phyloP scores from a whole-genome alignment of 2,329 filamentous ascomycete species.

The Cladosporium sp. region DNA sequence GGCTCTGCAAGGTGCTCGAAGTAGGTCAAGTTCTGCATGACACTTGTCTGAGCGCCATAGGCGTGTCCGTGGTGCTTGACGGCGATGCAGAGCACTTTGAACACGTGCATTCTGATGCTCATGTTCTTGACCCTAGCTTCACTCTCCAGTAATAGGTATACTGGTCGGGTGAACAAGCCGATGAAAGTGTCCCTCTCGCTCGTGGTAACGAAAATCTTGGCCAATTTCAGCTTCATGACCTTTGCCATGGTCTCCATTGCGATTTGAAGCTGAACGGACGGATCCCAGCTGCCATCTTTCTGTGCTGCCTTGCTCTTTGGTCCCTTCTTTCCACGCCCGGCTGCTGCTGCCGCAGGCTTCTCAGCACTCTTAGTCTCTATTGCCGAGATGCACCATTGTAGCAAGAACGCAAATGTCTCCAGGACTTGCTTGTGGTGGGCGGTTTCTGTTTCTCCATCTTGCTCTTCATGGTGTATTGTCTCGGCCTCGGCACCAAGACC shows the following conservation, averaged over 20 bases:
- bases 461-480: conserved; percentile 80
- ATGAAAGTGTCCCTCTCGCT: conserved; percentile 96
- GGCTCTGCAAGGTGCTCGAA: conserved; percentile 98
- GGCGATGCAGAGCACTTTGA: conserved; percentile 93
- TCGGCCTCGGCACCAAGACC: conserved; percentile 71
- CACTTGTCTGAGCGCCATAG: conserved; percentile 94
- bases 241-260: conserved; percentile 95
- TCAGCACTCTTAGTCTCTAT: conserved; percentile 85
- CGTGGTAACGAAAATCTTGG: conserved; percentile 91
- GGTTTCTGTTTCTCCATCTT: conserved; percentile 61
- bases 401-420: conserved; percentile 87
- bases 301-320: conserved; percentile 61
- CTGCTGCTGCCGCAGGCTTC: conserved; percentile 70
- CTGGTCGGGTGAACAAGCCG: conserved; percentile 81
- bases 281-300: conserved; percentile 83
- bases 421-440: conserved; percentile 85
- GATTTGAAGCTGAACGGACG: conserved; percentile 77
- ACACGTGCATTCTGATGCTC: conserved; percentile 89
- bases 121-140: conserved; percentile 88
- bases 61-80: conserved; percentile 97
- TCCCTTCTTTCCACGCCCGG: conserved; percentile 67
- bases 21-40: conserved; percentile 95
- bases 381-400: conserved; percentile 94
- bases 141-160: conserved; percentile 91
- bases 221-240: conserved; percentile 85